These are phyloP conservation scores for Mercurialis annua DNA, from an alignment of 345 rosid species.

Conservation along the genomic window DNA sequence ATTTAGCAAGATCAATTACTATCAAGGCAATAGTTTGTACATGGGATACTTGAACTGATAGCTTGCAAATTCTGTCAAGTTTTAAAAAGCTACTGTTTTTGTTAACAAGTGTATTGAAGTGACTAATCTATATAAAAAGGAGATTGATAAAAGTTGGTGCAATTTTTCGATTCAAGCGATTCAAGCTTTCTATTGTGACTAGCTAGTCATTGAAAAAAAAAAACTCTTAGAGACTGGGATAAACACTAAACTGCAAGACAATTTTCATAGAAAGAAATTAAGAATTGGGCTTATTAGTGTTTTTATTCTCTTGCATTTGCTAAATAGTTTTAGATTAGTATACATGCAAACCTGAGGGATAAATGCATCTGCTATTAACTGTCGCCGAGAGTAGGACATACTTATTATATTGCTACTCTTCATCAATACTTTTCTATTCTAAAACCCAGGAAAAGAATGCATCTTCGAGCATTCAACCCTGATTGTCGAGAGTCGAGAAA, in stretches of 20 bases:
- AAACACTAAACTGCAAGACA: background rate
- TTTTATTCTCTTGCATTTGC: background rate
- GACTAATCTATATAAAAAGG: too few relatives aligned
- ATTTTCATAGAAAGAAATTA: background rate
- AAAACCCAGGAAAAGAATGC: background rate
- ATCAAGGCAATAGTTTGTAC: too few relatives aligned
- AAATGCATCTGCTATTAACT: background rate
- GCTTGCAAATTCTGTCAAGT: too few relatives aligned
- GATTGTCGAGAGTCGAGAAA: background rate
- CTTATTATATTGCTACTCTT: constrained; percentile 7
- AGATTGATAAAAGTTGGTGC: too few relatives aligned
- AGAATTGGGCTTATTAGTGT: background rate
- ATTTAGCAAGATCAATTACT: too few relatives aligned
- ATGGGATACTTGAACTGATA: too few relatives aligned
- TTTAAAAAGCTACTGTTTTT: too few relatives aligned
- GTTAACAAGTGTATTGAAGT: too few relatives aligned
- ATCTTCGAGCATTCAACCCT: background rate
- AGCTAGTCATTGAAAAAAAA: background rate
- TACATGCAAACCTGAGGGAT: background rate
- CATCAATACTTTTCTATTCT: background rate
- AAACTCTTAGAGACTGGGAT: background rate
- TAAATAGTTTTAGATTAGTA: background rate
- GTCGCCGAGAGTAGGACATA: background rate
- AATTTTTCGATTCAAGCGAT: too few relatives aligned
- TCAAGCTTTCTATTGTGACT: too few relatives aligned